Conservation (phyloP, 768 basidiomycete species). For the Chlorophyllum brunneum region DNA sequence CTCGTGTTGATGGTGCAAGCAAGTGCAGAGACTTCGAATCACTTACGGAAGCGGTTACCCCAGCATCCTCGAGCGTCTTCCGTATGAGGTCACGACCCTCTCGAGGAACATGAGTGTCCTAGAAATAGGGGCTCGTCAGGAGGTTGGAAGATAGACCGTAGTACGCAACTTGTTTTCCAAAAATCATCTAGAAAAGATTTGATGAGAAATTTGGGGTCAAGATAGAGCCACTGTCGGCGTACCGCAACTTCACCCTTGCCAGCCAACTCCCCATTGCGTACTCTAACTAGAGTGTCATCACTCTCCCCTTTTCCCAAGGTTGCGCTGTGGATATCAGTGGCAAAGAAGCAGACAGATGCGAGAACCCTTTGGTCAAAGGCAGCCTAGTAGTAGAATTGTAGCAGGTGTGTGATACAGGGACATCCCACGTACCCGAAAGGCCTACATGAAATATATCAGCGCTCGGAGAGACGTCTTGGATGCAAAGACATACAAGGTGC, state of each 20-base stretch:
- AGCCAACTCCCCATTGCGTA: conserved; percentile 69
- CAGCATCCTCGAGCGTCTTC: conserved; percentile 75
- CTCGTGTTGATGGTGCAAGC: neutral
- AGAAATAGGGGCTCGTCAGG: neutral
- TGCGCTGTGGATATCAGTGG: conserved; percentile 88
- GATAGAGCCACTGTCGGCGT: conserved; percentile 23
- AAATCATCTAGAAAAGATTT: conserved; percentile 66
- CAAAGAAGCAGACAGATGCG: conserved; percentile 90
- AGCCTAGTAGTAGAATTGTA: conserved; percentile 43
- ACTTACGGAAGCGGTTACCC: conserved; percentile 66
- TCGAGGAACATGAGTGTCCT: conserved; percentile 94
- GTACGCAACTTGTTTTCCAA: conserved; percentile 80
- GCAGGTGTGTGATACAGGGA: neutral
- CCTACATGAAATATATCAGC: conserved; percentile 22
- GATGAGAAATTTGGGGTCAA: neutral
- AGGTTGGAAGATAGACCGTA: neutral
- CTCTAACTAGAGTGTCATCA: conserved; percentile 77
- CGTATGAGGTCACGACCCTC: conserved; percentile 84
- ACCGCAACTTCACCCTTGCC: conserved; percentile 84
- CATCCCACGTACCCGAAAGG: conserved; percentile 32
- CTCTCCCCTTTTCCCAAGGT: conserved; percentile 81
- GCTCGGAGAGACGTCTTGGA: neutral
- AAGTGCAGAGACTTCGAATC: neutral
- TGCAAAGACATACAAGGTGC: conserved; percentile 55
- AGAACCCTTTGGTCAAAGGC: conserved; percentile 84